Evolutionary conservation across 768 basidiomycete genomes (phyloP).

Genomic region (Boletus vermiculosoides): DNA sequence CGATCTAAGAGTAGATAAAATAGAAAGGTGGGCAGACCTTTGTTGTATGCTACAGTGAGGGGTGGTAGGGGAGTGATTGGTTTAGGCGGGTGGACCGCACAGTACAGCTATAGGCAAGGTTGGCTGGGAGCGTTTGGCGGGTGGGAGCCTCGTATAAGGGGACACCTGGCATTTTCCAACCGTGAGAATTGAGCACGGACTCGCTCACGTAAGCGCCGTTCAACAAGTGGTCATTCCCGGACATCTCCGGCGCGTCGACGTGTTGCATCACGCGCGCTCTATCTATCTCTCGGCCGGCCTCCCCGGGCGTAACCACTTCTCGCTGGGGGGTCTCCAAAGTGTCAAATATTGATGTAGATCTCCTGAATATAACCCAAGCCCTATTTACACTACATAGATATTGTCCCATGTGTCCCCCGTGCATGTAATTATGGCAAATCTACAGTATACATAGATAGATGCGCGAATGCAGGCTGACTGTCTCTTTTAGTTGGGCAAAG

Average conservation of each 20-base stretch:
- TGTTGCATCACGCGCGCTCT: background rate
- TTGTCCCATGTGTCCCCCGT: constrained; percentile 2
- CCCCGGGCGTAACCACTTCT: constrained; percentile 10
- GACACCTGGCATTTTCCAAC: constrained; percentile 28
- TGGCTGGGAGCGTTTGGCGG: constrained; percentile 37
- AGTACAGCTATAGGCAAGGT: constrained; percentile 40
- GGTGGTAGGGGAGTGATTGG: constrained; percentile 25
- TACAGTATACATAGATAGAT: constrained; percentile 20
- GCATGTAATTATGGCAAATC: constrained; percentile 18
- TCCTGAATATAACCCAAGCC: background rate
- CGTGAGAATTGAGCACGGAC: constrained; percentile 38
- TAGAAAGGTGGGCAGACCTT: constrained; percentile 27
- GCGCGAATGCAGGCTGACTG: constrained; percentile 7
- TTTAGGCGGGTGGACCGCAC: constrained; percentile 36
- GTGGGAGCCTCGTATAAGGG: constrained; percentile 40
- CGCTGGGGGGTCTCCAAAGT: constrained; percentile 14
- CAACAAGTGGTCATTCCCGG: constrained; percentile 29
- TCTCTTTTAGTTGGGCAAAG: background rate
- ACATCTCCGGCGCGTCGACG: constrained; percentile 25
- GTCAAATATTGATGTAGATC: background rate
- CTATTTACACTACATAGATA: constrained; percentile 6
- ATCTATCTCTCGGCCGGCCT: constrained; percentile 19
- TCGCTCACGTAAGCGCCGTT: constrained; percentile 35
- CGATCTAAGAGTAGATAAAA: constrained; percentile 25
- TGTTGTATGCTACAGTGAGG: constrained; percentile 29